phyloP scores from a whole-genome alignment of 148 eudicot species.

The Persicaria maculosa region DNA sequence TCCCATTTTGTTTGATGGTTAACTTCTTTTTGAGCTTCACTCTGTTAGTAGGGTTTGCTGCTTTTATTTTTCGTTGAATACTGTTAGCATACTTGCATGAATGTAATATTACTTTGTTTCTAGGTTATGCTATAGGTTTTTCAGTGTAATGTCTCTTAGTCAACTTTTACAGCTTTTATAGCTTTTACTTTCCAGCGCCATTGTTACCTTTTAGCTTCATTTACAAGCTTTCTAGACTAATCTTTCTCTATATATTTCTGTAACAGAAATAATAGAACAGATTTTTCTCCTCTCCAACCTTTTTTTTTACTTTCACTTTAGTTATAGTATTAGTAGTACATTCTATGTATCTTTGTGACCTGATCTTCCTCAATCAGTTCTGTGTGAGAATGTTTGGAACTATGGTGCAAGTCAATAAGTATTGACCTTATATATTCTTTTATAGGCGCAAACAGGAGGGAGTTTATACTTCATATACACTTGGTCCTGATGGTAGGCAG shows the following conservation, averaged over 20 bases:
- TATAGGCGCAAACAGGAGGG: constrained; percentile 73
- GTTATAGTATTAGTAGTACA: not conserved
- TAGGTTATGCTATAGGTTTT: no score
- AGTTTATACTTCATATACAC: constrained; percentile 61
- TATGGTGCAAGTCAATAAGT: not conserved
- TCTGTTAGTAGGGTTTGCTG: not conserved
- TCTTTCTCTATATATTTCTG: no score
- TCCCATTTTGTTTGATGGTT: not conserved
- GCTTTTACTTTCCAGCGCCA: no score
- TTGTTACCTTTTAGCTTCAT: no score
- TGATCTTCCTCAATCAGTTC: not conserved
- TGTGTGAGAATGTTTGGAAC: not conserved
- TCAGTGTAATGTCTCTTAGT: no score
- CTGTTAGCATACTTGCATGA: no score
- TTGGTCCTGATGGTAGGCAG: constrained; percentile 51
- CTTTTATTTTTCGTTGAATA: not conserved
- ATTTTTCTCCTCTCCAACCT: no score
- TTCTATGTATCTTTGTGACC: not conserved
- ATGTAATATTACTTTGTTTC: no score
- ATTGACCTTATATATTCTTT: not conserved
- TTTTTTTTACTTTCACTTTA: not conserved
- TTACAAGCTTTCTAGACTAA: no score
- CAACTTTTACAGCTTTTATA: no score
- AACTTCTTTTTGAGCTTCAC: not conserved
- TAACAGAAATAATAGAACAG: no score